These are phyloP conservation scores for Boletus hoseneyae DNA, from an alignment of 1,284 basidiomycete species.

Conservation along the genomic window DNA sequence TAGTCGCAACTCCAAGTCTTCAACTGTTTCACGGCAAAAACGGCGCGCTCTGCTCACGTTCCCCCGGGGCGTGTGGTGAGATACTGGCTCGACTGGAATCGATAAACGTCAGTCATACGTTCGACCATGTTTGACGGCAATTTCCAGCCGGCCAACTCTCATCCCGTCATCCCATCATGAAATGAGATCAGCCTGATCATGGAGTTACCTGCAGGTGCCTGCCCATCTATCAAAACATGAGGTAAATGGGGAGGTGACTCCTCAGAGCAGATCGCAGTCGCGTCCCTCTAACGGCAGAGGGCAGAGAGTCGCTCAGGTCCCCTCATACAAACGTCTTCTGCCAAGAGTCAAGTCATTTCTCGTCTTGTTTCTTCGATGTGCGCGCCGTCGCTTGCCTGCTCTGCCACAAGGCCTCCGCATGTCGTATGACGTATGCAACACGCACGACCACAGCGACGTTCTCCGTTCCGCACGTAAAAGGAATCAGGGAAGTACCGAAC, in stretches of 20 bases:
- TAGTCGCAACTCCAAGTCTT: not conserved
- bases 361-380: not conserved
- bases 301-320: not conserved
- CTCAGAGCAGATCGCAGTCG: not conserved
- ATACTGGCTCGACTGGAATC: constrained; percentile 6
- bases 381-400: constrained; percentile 9
- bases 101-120: not conserved
- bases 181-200: constrained; percentile 7
- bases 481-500: constrained; percentile 8
- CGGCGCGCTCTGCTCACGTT: not conserved
- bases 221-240: constrained; percentile 19
- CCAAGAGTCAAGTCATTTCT: not conserved
- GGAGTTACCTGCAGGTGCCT: not conserved
- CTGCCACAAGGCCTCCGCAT: constrained; percentile 23
- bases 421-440: constrained; percentile 21
- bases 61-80: constrained; percentile 1
- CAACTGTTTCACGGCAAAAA: not conserved
- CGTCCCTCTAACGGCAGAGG: not conserved
- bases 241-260: constrained; percentile 9
- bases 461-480: constrained; percentile 23
- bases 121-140: constrained; percentile 2
- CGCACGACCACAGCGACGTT: constrained; percentile 10
- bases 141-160: not conserved
- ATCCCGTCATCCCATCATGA: not conserved
- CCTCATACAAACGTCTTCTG: not conserved